phyloP scores from a whole-genome alignment of 2,329 filamentous ascomycete genomes.

The Cladosporium austrohemisphaericum region DNA sequence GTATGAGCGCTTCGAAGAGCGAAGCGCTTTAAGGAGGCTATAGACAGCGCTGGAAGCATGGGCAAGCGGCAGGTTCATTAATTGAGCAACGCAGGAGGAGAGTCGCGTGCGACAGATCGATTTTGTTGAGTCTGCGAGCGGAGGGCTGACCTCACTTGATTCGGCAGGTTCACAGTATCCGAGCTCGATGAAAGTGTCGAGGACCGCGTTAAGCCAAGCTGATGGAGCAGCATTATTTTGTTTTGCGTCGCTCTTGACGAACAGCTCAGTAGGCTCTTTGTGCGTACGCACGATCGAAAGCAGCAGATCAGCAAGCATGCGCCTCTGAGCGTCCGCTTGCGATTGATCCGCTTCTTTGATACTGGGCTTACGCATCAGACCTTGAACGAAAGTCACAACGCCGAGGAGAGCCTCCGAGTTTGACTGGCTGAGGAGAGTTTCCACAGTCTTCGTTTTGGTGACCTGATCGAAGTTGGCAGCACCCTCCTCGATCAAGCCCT shows the following conservation, averaged over 20 bases:
- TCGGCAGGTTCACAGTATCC: slow-evolving; percentile 36
- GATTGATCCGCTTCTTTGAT: slow-evolving; percentile 41
- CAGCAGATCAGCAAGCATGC: slow-evolving; percentile 51
- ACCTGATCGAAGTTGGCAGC: slow-evolving; percentile 78
- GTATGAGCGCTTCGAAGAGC: slow-evolving; percentile 8
- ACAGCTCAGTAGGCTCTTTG: slow-evolving; percentile 29
- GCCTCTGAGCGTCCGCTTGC: slow-evolving; percentile 44
- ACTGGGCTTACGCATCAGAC: slow-evolving; percentile 45
- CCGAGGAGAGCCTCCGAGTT: slow-evolving; percentile 48
- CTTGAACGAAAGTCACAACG: slow-evolving; percentile 52
- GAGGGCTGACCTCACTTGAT: slow-evolving; percentile 25
- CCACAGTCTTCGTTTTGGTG: slow-evolving; percentile 81
- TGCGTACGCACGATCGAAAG: slow-evolving; percentile 45
- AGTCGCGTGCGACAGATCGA: slow-evolving; percentile 53
- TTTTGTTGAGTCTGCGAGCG: slow-evolving; percentile 46
- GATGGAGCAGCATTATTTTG: slow-evolving; percentile 24
- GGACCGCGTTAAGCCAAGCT: slow-evolving; percentile 25
- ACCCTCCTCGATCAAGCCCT: slow-evolving; percentile 66
- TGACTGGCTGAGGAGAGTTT: slow-evolving; percentile 64
- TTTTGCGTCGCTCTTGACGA: slow-evolving; percentile 17
- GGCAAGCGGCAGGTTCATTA: slow-evolving; percentile 37
- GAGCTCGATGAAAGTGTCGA: slow-evolving; percentile 30
- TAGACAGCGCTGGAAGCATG: slow-evolving; percentile 18
- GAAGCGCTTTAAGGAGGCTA: slow-evolving; percentile 21
- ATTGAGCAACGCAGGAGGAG: slow-evolving; percentile 51